Evolutionary conservation across 768 basidiomycete genomes (phyloP), one percentile per base, ranked within the genome.

Genomic region (Boletus sensibilis): DNA sequence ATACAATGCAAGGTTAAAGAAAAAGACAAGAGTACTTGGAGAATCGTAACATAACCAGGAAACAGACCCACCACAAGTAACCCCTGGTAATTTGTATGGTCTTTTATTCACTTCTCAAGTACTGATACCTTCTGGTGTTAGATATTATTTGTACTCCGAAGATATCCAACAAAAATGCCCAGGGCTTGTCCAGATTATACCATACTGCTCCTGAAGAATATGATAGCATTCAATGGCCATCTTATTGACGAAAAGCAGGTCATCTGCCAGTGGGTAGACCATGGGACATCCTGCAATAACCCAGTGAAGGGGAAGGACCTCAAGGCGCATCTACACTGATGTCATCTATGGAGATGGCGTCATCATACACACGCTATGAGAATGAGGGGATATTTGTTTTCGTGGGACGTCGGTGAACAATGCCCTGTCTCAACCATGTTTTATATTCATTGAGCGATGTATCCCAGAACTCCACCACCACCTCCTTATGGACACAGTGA

Each of bases 401-500:
- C n/a, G n/a, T n/a, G n/a, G n/a, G n/a, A n/a, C n/a, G n/a, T n/a
- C n/a, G n/a, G n/a, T n/a, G n/a, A n/a, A n/a, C n/a, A n/a, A n/a
- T n/a, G n/a, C n/a, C n/a, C n/a, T n/a, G n/a, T n/a, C n/a, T n/a
- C n/a, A n/a, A n/a, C n/a, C n/a, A n/a, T n/a, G n/a, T n/a, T n/a
- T n/a, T n/a, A n/a, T n/a, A n/a, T n/a, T n/a, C n/a, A n/a, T n/a
- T n/a, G n/a, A n/a, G n/a, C n/a, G n/a, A n/a, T n/a, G n/a, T n/a
- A n/a, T n/a, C n/a, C n/a, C n/a, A n/a, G n/a, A n/a, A n/a, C n/a
- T 29, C 67, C 76, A n/a, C 80, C 81, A 40, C 88, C 88, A 35
- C 87, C 87, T 20, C 85, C 85, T 3, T 86, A 87, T 61, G 80
- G 86, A 63, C 79, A 81, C 65, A 82, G 82, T 20, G 78, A 79